Percentiles rank a stretch among this genome's conserved stretches.
These are phyloP conservation scores for Ramaria sp. DNA, from an alignment of 768 basidiomycete species.

Conservation along the genomic window DNA sequence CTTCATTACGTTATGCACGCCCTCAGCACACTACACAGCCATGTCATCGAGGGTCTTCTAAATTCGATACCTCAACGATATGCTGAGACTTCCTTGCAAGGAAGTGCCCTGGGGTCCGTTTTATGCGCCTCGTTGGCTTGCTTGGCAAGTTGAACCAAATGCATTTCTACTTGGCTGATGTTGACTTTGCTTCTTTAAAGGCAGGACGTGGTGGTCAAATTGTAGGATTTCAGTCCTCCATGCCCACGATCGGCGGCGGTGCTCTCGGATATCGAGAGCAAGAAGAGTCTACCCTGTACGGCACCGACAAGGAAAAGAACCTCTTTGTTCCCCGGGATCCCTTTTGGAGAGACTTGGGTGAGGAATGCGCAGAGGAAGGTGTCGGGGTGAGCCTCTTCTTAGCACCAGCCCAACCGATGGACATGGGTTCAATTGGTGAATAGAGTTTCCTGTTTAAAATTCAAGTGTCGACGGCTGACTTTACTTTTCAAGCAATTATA, in stretches of 20 bases:
- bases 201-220: conserved; percentile 70
- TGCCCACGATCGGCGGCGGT: conserved; percentile 68
- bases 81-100: conserved; percentile 29
- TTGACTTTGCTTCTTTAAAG: conserved; percentile 22
- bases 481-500: conserved; percentile 23
- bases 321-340: conserved; percentile 73
- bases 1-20: background rate
- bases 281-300: conserved; percentile 58
- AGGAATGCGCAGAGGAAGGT: conserved; percentile 83
- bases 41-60: conserved; percentile 56
- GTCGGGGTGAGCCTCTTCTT: conserved; percentile 87
- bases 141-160: conserved; percentile 39
- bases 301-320: conserved; percentile 76
- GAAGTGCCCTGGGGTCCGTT: conserved; percentile 68
- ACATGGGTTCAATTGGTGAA: conserved; percentile 76
- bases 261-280: conserved; percentile 40
- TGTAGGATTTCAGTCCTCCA: conserved; percentile 54
- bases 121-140: conserved; percentile 61
- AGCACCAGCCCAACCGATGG: conserved; percentile 67
- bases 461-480: background rate
- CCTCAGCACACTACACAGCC: conserved; percentile 27
- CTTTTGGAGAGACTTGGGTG: conserved; percentile 73
- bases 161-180: background rate
- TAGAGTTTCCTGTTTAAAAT: background rate
- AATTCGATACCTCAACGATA: conserved; percentile 53